phyloP scores from a whole-genome alignment of 164 flowering plant genomes.

The Vitis amurensis region DNA sequence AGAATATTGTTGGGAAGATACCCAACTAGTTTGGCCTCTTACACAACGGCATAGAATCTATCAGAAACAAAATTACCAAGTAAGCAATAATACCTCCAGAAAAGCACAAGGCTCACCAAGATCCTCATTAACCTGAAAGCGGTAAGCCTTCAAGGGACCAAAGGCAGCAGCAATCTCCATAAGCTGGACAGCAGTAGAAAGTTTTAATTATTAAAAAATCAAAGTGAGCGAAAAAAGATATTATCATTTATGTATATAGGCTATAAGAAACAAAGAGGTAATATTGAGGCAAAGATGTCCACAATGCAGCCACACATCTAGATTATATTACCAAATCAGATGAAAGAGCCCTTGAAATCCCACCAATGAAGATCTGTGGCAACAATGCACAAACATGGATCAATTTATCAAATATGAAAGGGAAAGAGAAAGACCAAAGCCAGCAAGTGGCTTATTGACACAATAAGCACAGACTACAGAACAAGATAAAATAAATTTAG shows the following conservation, averaged over 20 bases:
- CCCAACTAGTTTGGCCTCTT: not conserved
- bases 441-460: too few species aligned
- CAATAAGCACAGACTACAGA: not conserved
- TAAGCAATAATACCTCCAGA: slow-evolving; percentile 64
- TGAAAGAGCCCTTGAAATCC: slow-evolving; percentile 70
- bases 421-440: too few species aligned
- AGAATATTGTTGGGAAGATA: too few species aligned
- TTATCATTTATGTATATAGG: not conserved
- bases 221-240: not conserved
- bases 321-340: slow-evolving; percentile 69
- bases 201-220: not conserved
- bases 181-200: slow-evolving; percentile 45
- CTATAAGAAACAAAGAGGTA: not conserved
- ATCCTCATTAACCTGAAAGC: slow-evolving; percentile 46
- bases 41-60: not conserved
- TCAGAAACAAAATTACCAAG: not conserved
- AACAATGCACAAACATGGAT: slow-evolving; percentile 8
- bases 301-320: not conserved
- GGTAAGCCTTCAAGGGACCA: slow-evolving; percentile 82
- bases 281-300: not conserved
- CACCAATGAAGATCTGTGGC: slow-evolving; percentile 87
- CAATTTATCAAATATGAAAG: not conserved
- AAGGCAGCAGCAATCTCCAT: slow-evolving; percentile 79
- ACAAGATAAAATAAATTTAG: not conserved
- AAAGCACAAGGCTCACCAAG: slow-evolving; percentile 58